phyloP scores from a whole-genome alignment of 768 basidiomycete species.

The Trametopsis cervina region DNA sequence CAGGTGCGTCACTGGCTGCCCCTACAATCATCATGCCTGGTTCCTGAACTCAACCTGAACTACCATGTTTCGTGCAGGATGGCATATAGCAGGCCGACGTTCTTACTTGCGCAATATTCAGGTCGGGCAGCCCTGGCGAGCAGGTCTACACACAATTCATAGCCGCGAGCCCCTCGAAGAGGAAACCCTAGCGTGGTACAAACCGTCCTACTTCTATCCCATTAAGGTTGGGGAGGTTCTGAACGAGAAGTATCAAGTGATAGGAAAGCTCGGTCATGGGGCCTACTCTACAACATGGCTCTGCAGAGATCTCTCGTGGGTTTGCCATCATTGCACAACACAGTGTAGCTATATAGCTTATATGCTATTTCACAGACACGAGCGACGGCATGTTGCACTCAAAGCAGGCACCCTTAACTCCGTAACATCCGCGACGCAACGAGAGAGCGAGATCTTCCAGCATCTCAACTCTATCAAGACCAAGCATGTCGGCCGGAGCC shows the following conservation, averaged over 20 bases:
- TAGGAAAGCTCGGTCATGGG: constrained; percentile 29
- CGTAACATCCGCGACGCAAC: not conserved
- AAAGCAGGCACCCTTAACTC: not conserved
- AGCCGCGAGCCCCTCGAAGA: constrained; percentile 18
- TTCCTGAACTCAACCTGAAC: too few relatives aligned
- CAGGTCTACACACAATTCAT: not conserved
- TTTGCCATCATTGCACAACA: not conserved
- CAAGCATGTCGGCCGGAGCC: not conserved
- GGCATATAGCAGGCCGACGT: not conserved
- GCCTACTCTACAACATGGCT: constrained; percentile 24
- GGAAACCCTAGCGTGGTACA: constrained; percentile 21
- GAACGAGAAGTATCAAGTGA: constrained; percentile 24
- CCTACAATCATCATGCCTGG: not conserved
- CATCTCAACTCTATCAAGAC: not conserved
- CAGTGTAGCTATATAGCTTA: not conserved
- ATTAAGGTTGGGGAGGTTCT: constrained; percentile 28
- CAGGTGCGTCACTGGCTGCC: not conserved
- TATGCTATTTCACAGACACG: not conserved
- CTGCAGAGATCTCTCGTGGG: constrained; percentile 1
- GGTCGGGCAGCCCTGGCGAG: too few relatives aligned
- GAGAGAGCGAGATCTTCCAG: not conserved
- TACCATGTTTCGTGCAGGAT: not conserved
- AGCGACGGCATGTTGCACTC: not conserved
- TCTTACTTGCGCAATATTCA: not conserved
- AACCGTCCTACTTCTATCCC: constrained; percentile 21